These are phyloP conservation scores for Penicillium sp. DNA, from an alignment of 2,329 filamentous ascomycete species.

Conservation along the genomic window DNA sequence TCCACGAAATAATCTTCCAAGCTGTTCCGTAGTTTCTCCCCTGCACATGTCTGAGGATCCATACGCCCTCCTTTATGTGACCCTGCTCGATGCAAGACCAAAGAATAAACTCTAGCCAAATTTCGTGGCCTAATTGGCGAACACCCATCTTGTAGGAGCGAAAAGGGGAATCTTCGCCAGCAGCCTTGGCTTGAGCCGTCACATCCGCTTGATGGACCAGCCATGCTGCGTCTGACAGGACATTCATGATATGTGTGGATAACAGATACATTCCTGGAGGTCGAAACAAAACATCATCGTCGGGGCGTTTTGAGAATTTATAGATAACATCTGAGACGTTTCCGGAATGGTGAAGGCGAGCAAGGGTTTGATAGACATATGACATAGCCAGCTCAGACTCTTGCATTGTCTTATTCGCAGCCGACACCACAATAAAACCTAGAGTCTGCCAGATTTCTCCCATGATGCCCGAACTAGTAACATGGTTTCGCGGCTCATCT, in stretches of 20 bases:
- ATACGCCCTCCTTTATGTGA: slow-evolving; percentile 37
- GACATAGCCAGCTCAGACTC: slow-evolving; percentile 40
- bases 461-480: slow-evolving; percentile 26
- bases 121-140: slow-evolving; percentile 42
- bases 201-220: slow-evolving; percentile 37
- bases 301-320: slow-evolving; percentile 29
- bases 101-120: slow-evolving; percentile 49
- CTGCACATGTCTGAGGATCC: slow-evolving; percentile 35
- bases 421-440: slow-evolving; percentile 38
- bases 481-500: slow-evolving; percentile 21
- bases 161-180: slow-evolving; percentile 36
- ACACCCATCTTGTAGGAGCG: slow-evolving; percentile 38
- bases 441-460: slow-evolving; percentile 37
- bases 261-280: slow-evolving; percentile 44
- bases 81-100: slow-evolving; percentile 50
- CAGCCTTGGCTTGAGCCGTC: slow-evolving; percentile 31
- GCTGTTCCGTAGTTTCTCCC: slow-evolving; percentile 20
- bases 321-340: slow-evolving; percentile 43
- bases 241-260: slow-evolving; percentile 43
- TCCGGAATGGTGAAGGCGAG: slow-evolving; percentile 43
- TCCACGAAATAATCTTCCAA: slow-evolving; percentile 44
- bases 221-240: slow-evolving; percentile 46
- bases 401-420: slow-evolving; percentile 32
- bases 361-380: slow-evolving; percentile 42
- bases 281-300: slow-evolving; percentile 29